Evolutionary conservation across 805 yeast genomes (phyloP).

Genomic region (Barnettozyma wickerhamii): DNA sequence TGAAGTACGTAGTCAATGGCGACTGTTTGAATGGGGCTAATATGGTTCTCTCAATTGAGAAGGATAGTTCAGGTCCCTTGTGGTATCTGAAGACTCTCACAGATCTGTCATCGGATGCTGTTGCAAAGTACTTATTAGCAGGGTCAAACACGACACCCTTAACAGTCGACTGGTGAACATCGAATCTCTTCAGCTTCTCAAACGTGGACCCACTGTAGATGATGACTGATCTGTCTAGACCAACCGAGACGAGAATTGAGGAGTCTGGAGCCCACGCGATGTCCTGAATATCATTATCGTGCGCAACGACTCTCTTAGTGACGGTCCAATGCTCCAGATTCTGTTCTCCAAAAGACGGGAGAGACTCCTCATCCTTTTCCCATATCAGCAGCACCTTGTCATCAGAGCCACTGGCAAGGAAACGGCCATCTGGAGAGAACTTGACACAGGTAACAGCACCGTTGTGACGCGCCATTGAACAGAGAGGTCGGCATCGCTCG

Average conservation of each 20-base stretch:
- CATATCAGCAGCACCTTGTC: conserved; percentile 88
- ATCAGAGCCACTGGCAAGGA: conserved; percentile 92
- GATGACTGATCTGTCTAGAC: conserved; percentile 86
- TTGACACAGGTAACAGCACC: conserved; percentile 95
- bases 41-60: conserved; percentile 80
- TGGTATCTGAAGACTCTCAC: conserved; percentile 85
- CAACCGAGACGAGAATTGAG: conserved; percentile 85
- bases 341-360: conserved; percentile 64
- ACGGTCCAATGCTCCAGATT: conserved; percentile 95
- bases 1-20: conserved; percentile 87
- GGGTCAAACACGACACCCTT: conserved; percentile 98
- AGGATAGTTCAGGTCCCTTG: conserved; percentile 69
- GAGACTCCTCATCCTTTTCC: conserved; percentile 76
- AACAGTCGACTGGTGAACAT: conserved; percentile 91
- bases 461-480: conserved; percentile 91
- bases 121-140: conserved; percentile 95
- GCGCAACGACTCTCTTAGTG: conserved; percentile 87
- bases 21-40: conserved; percentile 82
- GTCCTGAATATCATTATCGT: conserved; percentile 96
- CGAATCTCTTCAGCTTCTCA: conserved; percentile 83
- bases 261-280: conserved; percentile 98
- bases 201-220: conserved; percentile 93
- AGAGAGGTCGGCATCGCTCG: conserved; percentile 51
- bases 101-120: conserved; percentile 94
- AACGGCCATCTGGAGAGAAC: conserved; percentile 89